Base-by-base conservation (phyloP, 2,329 filamentous ascomycete genomes). In the Diplodia seriata region DNA sequence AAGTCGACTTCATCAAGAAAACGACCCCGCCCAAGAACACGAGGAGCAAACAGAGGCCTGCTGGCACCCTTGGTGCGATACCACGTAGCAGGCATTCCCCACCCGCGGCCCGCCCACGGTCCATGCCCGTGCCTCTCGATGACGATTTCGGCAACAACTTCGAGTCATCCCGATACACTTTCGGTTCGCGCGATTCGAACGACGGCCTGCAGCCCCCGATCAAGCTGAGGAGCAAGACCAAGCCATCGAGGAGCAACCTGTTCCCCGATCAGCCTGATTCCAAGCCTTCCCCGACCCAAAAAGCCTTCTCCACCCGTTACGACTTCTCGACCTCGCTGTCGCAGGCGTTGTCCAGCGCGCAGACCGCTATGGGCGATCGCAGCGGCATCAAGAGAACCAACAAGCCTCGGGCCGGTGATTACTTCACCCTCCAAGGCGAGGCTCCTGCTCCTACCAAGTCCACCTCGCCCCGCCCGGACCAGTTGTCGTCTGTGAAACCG, bases 251-350 rank as follows among this genome's bases (percentile, higher is more conserved):
- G 36, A 75, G 74, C 55, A 89, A 86, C 72, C 78, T 91, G 66
- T 85, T 90, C 29, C 87, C 86, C 66, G 88, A 91, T 70, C 59
- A 68, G 53, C 38, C 59, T 4, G 40, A 36, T n/a, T 33, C 31
- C 11, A 64, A 65, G 40, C 15, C 43, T 4, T 61, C 55, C 23
- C 85, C 73, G 79, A 83, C 74, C 77, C 88, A 89, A 31, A 89
- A 91, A 73, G 91, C 90, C 20, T 97, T 98, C 78, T 91, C 93
- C 56, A 94, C 94, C 79, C 91, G 95, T 66, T 99, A 99, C 78
- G 94, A 98, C 81, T 98, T 99, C 78, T 90, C 91, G 70, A 92
- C 92, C n/a, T 98, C 95, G 0, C 85, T 98, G 36, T 90, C 86
- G 65, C 93, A 93, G 63, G 93, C 93, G 14, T 90, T 94, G 76